A percentile compares a stretch with the other conserved stretches of the same genome.
Conservation (phyloP, 2,329 filamentous ascomycete genomes). For the Talaromyces amestolkiae region DNA sequence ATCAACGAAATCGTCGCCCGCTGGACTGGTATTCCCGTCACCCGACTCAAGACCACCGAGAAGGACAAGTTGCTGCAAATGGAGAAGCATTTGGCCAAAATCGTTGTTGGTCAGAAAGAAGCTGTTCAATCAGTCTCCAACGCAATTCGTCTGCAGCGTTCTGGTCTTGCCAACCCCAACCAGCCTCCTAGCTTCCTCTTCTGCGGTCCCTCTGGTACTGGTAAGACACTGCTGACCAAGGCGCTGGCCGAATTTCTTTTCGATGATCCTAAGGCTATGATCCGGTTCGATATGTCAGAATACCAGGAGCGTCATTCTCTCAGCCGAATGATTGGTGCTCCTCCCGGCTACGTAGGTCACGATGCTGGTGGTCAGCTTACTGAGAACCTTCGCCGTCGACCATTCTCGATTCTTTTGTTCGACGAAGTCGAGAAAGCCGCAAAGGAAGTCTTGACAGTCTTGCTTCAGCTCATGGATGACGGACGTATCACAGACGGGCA, state of each 20-base stretch:
- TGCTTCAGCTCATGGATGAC: slow-evolving; percentile 99
- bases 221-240: slow-evolving; percentile 96
- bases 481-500: slow-evolving; percentile 98
- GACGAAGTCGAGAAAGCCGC: slow-evolving; percentile 98
- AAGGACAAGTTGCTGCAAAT: slow-evolving; percentile 98
- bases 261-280: slow-evolving; percentile 96
- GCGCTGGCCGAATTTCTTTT: slow-evolving; percentile 97
- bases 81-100: slow-evolving; percentile 78
- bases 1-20: slow-evolving; percentile 98
- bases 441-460: slow-evolving; percentile 93
- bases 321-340: slow-evolving; percentile 95
- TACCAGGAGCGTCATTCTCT: slow-evolving; percentile 97
- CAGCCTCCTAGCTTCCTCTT: slow-evolving; percentile 97
- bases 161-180: slow-evolving; percentile 91
- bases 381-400: slow-evolving; percentile 86
- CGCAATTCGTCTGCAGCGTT: slow-evolving; percentile 90
- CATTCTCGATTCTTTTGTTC: slow-evolving; percentile 96
- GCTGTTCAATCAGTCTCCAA: slow-evolving; percentile 92
- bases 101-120: slow-evolving; percentile 92
- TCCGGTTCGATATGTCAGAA: slow-evolving; percentile 99
- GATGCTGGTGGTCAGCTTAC: slow-evolving; percentile 95
- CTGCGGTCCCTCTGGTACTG: slow-evolving; percentile 96
- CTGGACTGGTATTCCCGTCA: slow-evolving; percentile 98
- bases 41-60: slow-evolving; percentile 86
- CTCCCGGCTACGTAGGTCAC: slow-evolving; percentile 94